Conservation (phyloP, 2,329 filamentous ascomycete species). For the Samsoniella hepiali region DNA sequence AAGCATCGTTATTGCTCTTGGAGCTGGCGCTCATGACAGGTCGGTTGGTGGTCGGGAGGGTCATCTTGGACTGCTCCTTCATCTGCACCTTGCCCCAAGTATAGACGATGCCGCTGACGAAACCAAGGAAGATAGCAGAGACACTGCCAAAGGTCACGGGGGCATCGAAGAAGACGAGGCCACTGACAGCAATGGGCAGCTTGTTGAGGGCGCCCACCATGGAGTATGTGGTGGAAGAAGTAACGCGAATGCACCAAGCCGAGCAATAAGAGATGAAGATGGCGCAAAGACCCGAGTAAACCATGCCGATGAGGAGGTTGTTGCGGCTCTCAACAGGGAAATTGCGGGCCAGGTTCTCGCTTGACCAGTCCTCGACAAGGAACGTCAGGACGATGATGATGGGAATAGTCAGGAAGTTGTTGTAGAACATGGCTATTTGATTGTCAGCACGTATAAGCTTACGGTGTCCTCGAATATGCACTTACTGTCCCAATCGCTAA, state of each 20-base stretch:
- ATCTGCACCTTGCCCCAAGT: conserved; percentile 35
- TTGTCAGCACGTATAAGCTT: conserved; percentile 27
- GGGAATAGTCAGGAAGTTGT: conserved; percentile 89
- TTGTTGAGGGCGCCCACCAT: conserved; percentile 96
- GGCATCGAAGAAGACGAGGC: conserved; percentile 85
- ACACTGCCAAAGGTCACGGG: conserved; percentile 84
- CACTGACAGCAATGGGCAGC: conserved; percentile 81
- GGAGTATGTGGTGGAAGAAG: conserved; percentile 91
- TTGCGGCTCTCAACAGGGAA: conserved; percentile 75
- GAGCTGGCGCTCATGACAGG: conserved; percentile 19
- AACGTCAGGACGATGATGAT: conserved; percentile 76
- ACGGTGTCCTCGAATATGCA: conserved; percentile 25
- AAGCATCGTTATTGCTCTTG: conserved; percentile 20
- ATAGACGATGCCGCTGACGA: conserved; percentile 83
- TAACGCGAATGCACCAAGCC: conserved; percentile 91
- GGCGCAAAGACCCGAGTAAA: conserved; percentile 80
- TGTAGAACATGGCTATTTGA: conserved; percentile 85
- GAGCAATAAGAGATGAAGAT: conserved; percentile 96
- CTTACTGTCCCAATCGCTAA: conserved; percentile 96
- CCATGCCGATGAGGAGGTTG: conserved; percentile 73
- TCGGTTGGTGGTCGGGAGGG: conserved; percentile 15
- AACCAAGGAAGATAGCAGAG: conserved; percentile 80
- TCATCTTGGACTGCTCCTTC: conserved; percentile 18
- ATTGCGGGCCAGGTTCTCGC: conserved; percentile 72
- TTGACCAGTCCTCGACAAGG: conserved; percentile 81